Conservation (phyloP, 1,284 basidiomycete genomes). For the Rhodotorula sp. region DNA sequence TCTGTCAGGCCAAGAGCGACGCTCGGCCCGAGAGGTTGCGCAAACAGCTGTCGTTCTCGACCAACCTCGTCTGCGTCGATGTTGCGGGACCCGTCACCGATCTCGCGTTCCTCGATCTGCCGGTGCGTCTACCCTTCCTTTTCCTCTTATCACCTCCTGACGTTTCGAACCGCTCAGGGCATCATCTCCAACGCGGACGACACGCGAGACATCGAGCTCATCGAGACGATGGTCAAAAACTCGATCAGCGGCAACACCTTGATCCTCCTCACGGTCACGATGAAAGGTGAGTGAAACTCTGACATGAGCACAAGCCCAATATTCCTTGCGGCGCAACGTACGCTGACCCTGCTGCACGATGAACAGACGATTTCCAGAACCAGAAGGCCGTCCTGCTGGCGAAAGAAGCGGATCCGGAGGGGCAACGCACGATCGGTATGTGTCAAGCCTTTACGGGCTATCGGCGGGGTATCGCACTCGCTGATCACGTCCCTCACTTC, state of each 20-base stretch:
- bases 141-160: slow-evolving; percentile 30
- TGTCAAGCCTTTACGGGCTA: too few species aligned
- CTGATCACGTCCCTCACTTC: not conserved
- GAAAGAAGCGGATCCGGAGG: slow-evolving; percentile 59
- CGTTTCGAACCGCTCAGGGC: slow-evolving; percentile 49
- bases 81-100: slow-evolving; percentile 68
- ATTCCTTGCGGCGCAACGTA: not conserved
- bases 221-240: slow-evolving; percentile 60
- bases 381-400: slow-evolving; percentile 65
- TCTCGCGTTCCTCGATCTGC: slow-evolving; percentile 68
- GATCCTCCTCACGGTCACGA: slow-evolving; percentile 67
- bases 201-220: slow-evolving; percentile 53
- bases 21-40: not conserved
- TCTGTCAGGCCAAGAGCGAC: slow-evolving; percentile 13
- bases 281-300: slow-evolving; percentile 34
- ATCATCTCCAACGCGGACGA: slow-evolving; percentile 63
- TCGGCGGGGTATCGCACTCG: not conserved
- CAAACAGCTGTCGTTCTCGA: slow-evolving; percentile 56
- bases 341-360: not conserved
- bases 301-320: not conserved
- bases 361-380: slow-evolving; percentile 69
- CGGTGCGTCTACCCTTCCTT: slow-evolving; percentile 51
- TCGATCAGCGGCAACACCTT: slow-evolving; percentile 68
- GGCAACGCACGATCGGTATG: slow-evolving; percentile 66
- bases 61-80: slow-evolving; percentile 63